Evolutionary conservation across 805 yeast genomes (phyloP).

Genomic region (Metschnikowia kofuensis): DNA sequence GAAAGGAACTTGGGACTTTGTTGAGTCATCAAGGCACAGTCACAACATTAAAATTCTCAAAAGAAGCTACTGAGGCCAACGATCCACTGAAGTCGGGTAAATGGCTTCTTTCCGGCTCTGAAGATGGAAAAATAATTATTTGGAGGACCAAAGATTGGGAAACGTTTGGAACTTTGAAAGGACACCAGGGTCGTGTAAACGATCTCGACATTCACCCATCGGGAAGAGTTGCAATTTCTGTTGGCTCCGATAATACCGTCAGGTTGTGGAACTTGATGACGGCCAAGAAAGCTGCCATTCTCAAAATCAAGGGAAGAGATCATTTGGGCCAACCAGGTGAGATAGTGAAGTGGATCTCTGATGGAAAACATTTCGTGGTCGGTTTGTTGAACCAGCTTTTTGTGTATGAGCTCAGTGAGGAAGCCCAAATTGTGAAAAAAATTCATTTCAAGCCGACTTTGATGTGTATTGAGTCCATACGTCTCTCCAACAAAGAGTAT

Average conservation of each 20-base stretch:
- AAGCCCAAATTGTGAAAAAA: constrained; percentile 56
- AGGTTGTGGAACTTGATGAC: constrained; percentile 97
- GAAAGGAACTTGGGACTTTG: constrained; percentile 90
- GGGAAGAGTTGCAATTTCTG: constrained; percentile 87
- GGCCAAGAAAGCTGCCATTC: constrained; percentile 82
- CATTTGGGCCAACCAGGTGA: constrained; percentile 65
- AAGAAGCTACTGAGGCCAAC: constrained; percentile 31
- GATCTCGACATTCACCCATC: constrained; percentile 88
- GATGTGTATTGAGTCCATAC: constrained; percentile 61
- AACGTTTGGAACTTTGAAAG: constrained; percentile 79
- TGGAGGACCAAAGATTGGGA: constrained; percentile 99
- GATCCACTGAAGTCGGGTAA: constrained; percentile 52
- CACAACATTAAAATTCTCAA: constrained; percentile 69
- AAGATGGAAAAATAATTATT: constrained; percentile 82
- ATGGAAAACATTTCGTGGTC: constrained; percentile 72
- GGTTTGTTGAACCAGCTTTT: constrained; percentile 67
- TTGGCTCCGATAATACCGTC: constrained; percentile 79
- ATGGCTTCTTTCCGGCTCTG: constrained; percentile 90
- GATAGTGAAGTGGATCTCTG: constrained; percentile 61
- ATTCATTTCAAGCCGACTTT: constrained; percentile 53
- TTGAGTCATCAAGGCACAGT: constrained; percentile 88
- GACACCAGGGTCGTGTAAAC: constrained; percentile 79
- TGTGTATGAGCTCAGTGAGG: constrained; percentile 55
- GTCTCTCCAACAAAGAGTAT: constrained; percentile 49
- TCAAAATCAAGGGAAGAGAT: constrained; percentile 69